Conservation (phyloP, 768 basidiomycete genomes). For the Suillus subalutaceus region DNA sequence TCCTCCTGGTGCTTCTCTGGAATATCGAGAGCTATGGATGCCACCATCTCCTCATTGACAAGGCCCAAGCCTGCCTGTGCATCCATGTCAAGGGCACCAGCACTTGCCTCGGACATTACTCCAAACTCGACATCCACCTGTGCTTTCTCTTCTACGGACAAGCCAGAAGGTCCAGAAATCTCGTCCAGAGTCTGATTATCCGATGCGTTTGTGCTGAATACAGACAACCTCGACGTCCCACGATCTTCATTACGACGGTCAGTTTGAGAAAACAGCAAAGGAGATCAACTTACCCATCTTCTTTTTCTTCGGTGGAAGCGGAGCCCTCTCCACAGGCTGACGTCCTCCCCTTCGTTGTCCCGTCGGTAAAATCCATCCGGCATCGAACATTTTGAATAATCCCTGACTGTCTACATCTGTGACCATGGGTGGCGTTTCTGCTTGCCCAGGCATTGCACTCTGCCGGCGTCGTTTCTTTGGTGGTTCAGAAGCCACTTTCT, state of each 20-base stretch:
- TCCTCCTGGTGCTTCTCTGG: constrained; percentile 7
- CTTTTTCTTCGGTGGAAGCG: constrained; percentile 57
- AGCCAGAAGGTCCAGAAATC: constrained; percentile 27
- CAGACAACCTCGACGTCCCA: constrained; percentile 46
- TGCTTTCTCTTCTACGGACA: constrained; percentile 21
- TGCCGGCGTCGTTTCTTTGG: constrained; percentile 23
- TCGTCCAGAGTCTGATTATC: constrained; percentile 45
- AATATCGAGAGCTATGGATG: constrained; percentile 20
- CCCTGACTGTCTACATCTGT: constrained; percentile 71
- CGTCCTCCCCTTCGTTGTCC: constrained; percentile 71
- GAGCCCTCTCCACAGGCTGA: constrained; percentile 44
- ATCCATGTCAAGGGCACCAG: not conserved
- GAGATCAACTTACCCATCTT: constrained; percentile 26
- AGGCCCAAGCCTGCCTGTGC: not conserved
- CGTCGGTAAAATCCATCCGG: constrained; percentile 85
- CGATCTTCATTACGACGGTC: constrained; percentile 28
- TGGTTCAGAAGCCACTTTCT: constrained; percentile 26
- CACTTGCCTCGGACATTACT: not conserved
- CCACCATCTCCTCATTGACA: not conserved
- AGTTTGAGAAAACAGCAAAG: constrained; percentile 5
- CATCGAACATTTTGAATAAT: constrained; percentile 82
- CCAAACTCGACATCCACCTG: constrained; percentile 14
- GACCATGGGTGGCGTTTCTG: constrained; percentile 58
- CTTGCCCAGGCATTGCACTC: constrained; percentile 25
- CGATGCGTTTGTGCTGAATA: constrained; percentile 47